Percentiles rank a stretch among this genome's conserved stretches.
phyloP scores from a whole-genome alignment of 495 filamentous ascomycete species.

The Aspergillus mulundensis region DNA sequence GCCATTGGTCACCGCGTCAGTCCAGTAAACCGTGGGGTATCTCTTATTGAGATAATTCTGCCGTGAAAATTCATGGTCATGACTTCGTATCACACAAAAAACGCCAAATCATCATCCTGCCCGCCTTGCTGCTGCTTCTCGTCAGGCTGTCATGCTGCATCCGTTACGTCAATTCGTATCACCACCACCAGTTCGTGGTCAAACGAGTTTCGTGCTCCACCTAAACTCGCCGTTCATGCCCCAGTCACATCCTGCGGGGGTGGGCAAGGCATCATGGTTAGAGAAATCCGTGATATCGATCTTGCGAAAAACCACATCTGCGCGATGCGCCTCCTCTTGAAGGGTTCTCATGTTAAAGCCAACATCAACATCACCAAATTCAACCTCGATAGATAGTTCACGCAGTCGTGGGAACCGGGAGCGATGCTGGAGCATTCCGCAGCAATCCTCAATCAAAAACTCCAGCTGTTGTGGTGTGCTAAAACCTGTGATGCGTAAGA shows the following conservation, averaged over 20 bases:
- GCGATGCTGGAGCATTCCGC: conserved; percentile 1
- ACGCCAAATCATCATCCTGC: neutral
- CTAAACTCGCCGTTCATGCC: conserved; percentile 7
- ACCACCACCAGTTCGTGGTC: neutral
- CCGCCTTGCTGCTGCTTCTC: neutral
- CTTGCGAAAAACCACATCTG: neutral
- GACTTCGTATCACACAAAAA: conserved; percentile 6
- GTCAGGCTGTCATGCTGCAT: neutral
- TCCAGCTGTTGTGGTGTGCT: conserved; percentile 1
- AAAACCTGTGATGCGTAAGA: neutral
- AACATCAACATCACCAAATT: neutral
- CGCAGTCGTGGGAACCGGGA: neutral
- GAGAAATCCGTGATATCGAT: neutral
- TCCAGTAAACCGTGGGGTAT: conserved; percentile 1
- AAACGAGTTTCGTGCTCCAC: conserved; percentile 4
- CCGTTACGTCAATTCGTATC: neutral
- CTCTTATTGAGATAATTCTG: conserved; percentile 5
- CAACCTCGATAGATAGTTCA: neutral
- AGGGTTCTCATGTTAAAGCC: neutral
- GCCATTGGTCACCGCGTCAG: neutral
- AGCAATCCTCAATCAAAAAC: neutral
- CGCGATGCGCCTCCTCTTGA: neutral
- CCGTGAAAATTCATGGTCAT: conserved; percentile 1
- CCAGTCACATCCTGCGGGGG: conserved; percentile 1
- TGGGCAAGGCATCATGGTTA: neutral